Evolutionary conservation across 78 protist genomes (phyloP).

Genomic region (Speleostelium caveatum): DNA sequence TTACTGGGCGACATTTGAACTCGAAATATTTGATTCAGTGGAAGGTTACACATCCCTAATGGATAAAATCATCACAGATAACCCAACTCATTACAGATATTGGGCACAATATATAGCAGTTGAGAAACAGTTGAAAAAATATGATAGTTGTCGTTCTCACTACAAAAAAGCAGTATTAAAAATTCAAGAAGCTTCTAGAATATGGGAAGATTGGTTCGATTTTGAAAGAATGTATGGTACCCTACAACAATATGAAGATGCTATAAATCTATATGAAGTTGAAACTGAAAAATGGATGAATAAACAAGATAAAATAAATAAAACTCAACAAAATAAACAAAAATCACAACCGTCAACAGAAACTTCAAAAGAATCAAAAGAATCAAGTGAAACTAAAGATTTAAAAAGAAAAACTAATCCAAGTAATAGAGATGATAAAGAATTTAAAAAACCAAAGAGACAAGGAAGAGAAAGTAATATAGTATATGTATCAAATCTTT

Average conservation of each 20-base stretch:
- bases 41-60: background rate
- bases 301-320: conserved; percentile 37
- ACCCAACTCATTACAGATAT: background rate
- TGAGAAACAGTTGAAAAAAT: background rate
- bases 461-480: background rate
- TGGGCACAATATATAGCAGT: conserved; percentile 15
- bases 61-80: background rate
- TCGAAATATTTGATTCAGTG: background rate
- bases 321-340: background rate
- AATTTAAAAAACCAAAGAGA: background rate
- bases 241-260: background rate
- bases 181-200: background rate
- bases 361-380: background rate
- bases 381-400: background rate
- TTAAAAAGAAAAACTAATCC: background rate
- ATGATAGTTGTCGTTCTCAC: background rate
- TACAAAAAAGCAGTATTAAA: background rate
- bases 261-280: background rate
- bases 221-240: conserved; percentile 49
- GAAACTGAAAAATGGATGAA: background rate
- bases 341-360: background rate
- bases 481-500: conserved; percentile 11
- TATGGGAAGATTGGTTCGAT: conserved; percentile 47
- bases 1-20: conserved; percentile 38
- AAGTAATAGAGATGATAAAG: conserved; percentile 1